phyloP scores from a whole-genome alignment of 768 basidiomycete species.

The Tephrocybe sp. region DNA sequence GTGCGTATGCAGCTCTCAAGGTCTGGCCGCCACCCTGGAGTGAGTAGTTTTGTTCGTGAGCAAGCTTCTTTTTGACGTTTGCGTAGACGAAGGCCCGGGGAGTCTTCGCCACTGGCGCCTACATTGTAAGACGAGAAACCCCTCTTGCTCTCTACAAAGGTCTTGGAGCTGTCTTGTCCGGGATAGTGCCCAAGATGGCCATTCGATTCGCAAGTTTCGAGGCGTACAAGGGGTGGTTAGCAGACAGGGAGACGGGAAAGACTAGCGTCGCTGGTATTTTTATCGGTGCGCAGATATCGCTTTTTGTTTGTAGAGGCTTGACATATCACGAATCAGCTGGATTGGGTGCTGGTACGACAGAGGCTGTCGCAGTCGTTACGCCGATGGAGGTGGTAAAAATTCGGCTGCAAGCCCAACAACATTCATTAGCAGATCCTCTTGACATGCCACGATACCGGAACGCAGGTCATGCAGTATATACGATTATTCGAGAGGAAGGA shows the following conservation, averaged over 20 bases:
- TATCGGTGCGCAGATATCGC: conserved; percentile 55
- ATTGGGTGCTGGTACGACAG: conserved; percentile 91
- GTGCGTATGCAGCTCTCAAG: conserved; percentile 99
- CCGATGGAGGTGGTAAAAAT: conserved; percentile 99
- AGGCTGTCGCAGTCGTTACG: conserved; percentile 92
- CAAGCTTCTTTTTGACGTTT: conserved; percentile 2
- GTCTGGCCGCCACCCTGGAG: conserved; percentile 78
- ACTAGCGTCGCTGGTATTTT: conserved; percentile 82
- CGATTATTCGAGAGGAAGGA: conserved; percentile 93
- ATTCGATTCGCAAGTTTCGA: conserved; percentile 99
- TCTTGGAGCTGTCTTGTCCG: conserved; percentile 92
- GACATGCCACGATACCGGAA: conserved; percentile 94
- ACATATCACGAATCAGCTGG: conserved; percentile 58
- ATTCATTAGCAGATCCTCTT: conserved; percentile 93
- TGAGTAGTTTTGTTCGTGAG: conserved; percentile 41
- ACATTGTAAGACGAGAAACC: conserved; percentile 89
- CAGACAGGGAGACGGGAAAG: conserved; percentile 75
- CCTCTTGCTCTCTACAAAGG: conserved; percentile 97
- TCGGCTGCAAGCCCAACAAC: conserved; percentile 94
- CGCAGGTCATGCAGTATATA: conserved; percentile 95
- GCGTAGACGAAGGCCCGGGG: conserved; percentile 86
- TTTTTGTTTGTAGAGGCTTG: not conserved
- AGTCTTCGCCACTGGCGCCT: conserved; percentile 86
- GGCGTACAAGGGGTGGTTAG: conserved; percentile 83
- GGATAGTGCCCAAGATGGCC: conserved; percentile 99